A percentile compares a stretch with the other conserved stretches of the same genome.
These are phyloP conservation scores for Geranium rotundifolium DNA, from an alignment of 345 rosid species.

Conservation along the genomic window DNA sequence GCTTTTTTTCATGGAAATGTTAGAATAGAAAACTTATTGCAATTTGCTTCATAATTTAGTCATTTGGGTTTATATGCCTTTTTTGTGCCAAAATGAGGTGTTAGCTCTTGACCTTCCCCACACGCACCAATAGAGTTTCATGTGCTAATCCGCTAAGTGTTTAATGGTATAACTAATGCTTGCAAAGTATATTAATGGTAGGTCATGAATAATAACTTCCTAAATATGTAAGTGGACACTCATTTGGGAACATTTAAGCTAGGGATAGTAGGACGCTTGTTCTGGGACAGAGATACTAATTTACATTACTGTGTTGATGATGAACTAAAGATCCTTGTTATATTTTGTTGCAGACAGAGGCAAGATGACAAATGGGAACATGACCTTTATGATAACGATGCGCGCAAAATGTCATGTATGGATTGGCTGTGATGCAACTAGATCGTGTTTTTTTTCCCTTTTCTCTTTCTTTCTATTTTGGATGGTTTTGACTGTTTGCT, in stretches of 20 bases:
- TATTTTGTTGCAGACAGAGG: slow-evolving; percentile 62
- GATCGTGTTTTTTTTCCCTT: neutral
- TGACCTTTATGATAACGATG: slow-evolving; percentile 56
- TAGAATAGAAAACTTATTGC: neutral
- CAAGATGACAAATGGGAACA: slow-evolving; percentile 98
- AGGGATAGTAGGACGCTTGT: too few species aligned
- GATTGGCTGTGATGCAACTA: slow-evolving; percentile 7
- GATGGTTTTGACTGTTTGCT: slow-evolving; percentile 23
- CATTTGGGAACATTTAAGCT: too few species aligned
- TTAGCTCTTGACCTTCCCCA: too few species aligned
- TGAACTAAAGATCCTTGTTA: neutral
- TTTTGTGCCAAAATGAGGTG: too few species aligned
- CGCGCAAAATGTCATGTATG: slow-evolving; percentile 63
- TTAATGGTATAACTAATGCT: too few species aligned
- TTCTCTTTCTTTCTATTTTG: slow-evolving; percentile 1
- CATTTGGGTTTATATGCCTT: neutral
- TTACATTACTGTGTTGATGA: neutral
- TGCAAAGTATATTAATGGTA: too few species aligned
- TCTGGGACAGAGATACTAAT: too few species aligned
- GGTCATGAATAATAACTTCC: too few species aligned
- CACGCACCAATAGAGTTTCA: too few species aligned
- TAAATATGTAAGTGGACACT: too few species aligned
- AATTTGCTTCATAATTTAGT: neutral
- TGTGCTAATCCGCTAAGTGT: too few species aligned
- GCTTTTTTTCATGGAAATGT: neutral